phyloP scores from a whole-genome alignment of 176 grass and related monocot species.

The Secale cereale region DNA sequence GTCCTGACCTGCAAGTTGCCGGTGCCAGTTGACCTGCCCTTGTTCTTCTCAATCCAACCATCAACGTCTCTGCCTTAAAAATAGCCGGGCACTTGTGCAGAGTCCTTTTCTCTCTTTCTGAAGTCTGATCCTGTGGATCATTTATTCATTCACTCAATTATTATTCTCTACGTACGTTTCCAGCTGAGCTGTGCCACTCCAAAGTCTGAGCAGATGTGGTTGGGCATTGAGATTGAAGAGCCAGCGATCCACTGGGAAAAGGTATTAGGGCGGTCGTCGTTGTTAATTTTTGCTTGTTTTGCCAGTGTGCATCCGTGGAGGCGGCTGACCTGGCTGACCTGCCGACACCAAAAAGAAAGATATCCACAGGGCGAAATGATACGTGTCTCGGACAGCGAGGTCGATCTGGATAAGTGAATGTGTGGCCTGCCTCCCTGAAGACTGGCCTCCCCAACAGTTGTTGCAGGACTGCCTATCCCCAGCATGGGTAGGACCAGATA shows the following conservation, averaged over 20 bases:
- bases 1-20: background rate
- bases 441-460: background rate
- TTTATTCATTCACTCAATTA: background rate
- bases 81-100: background rate
- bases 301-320: background rate
- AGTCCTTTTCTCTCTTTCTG: background rate
- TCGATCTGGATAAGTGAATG: background rate
- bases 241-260: background rate
- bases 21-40: background rate
- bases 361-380: background rate
- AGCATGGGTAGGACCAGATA: background rate
- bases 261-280: background rate
- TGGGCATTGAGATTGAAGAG: background rate
- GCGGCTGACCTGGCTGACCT: background rate
- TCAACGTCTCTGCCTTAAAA: background rate
- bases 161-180: background rate
- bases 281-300: background rate
- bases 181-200: background rate
- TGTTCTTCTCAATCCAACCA: background rate
- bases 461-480: background rate
- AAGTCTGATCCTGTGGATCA: background rate
- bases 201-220: background rate
- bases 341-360: slow-evolving; percentile 12
- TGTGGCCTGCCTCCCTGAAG: background rate
- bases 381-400: background rate